Evolutionary conservation across 179 eudicot species (phyloP), one percentile per base, ranked within the genome.

Genomic region (Spergularia azorica): DNA sequence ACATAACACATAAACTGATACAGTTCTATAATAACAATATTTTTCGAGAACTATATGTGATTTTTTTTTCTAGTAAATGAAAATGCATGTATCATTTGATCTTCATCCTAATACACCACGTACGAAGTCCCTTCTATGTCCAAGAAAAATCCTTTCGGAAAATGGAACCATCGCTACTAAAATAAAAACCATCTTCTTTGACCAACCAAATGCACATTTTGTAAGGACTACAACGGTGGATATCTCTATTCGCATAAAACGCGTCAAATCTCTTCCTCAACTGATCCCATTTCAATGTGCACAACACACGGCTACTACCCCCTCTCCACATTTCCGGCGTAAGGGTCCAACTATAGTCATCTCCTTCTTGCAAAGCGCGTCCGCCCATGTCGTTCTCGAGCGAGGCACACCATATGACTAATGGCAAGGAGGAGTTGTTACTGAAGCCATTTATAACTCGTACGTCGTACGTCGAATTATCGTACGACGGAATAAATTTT

Each of bases 171-270:
- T 90, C 85, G 20, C 73, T 83, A 62, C 92, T 89, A 61, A 90
- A 90, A 82, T 90, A 89, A 71, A 89, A 87, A 1, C 94, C 94
- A 83, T 90, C 94, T 66, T 86, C 87, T 77, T 83, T 87, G 10
- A 89, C 92, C 78, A 89, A 38, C 94, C 94, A 90, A 67, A 76
- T 73, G 59, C 92, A 88, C 77, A 83, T 69, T 70, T 83, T 76
- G 3, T 5, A 36, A 4, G 78, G 82, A 1, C 84, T 85, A 66
- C 90, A 90, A 75, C 89, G 81, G 1, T 70, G 54, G 12, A 60
- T 64, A 61, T 90, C 92, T 32, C 86, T 81, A 12, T 74, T 54
- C 21, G 63, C 77, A 41, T 55, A 48, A 76, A 89, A 89, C 0
- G 94, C 89, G 21, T 80, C 83, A 20, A 87, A 90, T 57, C 60